These are phyloP conservation scores for Chytriomyces sp. DNA, from an alignment of 192 early-diverging fungal species.

Conservation along the genomic window DNA sequence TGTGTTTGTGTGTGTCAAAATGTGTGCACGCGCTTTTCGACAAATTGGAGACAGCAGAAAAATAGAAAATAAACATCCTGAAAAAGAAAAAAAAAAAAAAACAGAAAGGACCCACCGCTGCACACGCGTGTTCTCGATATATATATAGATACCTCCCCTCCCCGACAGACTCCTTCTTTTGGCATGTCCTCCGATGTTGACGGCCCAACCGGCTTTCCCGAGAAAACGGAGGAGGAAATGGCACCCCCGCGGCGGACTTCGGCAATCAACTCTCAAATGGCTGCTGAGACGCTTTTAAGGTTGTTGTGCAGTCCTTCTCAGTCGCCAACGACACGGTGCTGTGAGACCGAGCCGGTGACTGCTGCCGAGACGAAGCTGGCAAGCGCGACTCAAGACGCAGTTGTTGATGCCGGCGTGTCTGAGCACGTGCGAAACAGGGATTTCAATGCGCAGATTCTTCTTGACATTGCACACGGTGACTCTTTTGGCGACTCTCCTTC, in stretches of 20 bases:
- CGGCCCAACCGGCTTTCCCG: too few relatives aligned
- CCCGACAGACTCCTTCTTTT: too few relatives aligned
- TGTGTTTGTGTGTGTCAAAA: too few relatives aligned
- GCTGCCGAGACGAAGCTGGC: not conserved
- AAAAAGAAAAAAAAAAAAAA: not conserved
- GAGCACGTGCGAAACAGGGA: not conserved
- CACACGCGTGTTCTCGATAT: not conserved
- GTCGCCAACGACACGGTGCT: not conserved
- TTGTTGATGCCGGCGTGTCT: not conserved
- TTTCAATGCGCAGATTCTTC: not conserved
- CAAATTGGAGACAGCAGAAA: not conserved
- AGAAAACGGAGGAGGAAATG: too few relatives aligned
- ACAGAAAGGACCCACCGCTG: not conserved
- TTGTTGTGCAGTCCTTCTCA: not conserved
- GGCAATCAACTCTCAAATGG: slow-evolving; percentile 2
- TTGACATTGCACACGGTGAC: not conserved
- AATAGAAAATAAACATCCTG: not conserved
- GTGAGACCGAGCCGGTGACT: not conserved
- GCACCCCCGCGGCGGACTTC: not conserved
- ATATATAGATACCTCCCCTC: not conserved
- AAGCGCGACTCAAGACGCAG: not conserved
- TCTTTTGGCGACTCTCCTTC: not conserved
- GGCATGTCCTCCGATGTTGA: too few relatives aligned
- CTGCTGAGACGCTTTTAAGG: slow-evolving; percentile 1
- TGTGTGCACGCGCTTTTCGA: not conserved